These are phyloP conservation scores for Lachancea fermentati DNA, from an alignment of 805 yeast species.

Conservation along the genomic window DNA sequence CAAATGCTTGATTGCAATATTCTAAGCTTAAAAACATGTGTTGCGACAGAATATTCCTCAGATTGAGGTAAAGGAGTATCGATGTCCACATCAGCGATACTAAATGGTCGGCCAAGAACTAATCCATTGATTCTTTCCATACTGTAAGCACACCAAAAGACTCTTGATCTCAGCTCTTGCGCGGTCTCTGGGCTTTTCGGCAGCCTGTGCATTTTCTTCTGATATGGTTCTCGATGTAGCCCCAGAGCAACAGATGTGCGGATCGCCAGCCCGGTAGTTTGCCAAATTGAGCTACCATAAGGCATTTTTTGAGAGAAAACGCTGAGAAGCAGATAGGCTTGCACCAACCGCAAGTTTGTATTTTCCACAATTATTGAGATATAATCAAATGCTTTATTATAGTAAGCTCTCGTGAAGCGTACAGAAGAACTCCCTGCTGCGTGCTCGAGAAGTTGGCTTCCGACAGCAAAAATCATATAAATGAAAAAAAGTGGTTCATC, in stretches of 20 bases:
- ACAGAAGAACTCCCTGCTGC: slow-evolving; percentile 8
- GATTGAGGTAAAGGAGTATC: slow-evolving; percentile 28
- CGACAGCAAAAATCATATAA: slow-evolving; percentile 33
- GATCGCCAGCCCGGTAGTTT: slow-evolving; percentile 9
- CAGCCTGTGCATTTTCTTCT: slow-evolving; percentile 8
- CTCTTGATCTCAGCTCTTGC: slow-evolving; percentile 23
- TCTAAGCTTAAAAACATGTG: slow-evolving; percentile 31
- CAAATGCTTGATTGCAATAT: slow-evolving; percentile 33
- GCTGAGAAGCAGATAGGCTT: slow-evolving; percentile 27
- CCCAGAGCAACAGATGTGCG: slow-evolving; percentile 31
- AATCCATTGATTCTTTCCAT: slow-evolving; percentile 34
- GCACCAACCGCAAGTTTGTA: slow-evolving; percentile 28
- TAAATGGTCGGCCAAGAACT: slow-evolving; percentile 34
- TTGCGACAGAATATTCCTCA: slow-evolving; percentile 22
- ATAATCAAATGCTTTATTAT: slow-evolving; percentile 29
- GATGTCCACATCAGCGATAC: slow-evolving; percentile 34
- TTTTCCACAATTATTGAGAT: slow-evolving; percentile 20
- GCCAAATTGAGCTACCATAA: slow-evolving; percentile 27
- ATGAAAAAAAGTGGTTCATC: slow-evolving; percentile 23
- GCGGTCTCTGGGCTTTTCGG: slow-evolving; percentile 1
- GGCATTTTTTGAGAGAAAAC: slow-evolving; percentile 34
- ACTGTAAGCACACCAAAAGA: slow-evolving; percentile 36
- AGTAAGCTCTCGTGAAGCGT: slow-evolving; percentile 26
- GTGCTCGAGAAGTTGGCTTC: slow-evolving; percentile 21
- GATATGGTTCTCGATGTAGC: slow-evolving; percentile 28